phyloP scores from a whole-genome alignment of 371 early-diverging fungal species.

The Basidiobolus meristosporus region DNA sequence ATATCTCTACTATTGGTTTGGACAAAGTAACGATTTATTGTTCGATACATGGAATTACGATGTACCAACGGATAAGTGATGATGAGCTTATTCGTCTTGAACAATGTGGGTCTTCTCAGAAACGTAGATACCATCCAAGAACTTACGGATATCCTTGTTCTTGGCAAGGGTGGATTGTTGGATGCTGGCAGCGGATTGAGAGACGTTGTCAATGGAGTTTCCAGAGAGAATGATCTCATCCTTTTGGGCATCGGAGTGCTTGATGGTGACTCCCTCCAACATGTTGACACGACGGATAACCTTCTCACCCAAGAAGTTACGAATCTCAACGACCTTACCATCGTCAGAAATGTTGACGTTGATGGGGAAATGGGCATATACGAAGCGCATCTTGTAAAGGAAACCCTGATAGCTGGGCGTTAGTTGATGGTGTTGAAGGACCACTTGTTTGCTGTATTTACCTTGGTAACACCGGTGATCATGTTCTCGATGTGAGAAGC shows the following conservation, averaged over 20 bases:
- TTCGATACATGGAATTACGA: too few relatives aligned
- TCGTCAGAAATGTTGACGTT: slow-evolving; percentile 81
- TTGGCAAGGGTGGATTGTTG: slow-evolving; percentile 71
- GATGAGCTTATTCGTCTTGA: too few relatives aligned
- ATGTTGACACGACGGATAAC: slow-evolving; percentile 74
- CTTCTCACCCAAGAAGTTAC: slow-evolving; percentile 99
- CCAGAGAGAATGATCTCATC: slow-evolving; percentile 94
- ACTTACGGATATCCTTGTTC: slow-evolving; percentile 98
- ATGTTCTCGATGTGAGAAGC: slow-evolving; percentile 94
- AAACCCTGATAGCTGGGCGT: slow-evolving; percentile 42
- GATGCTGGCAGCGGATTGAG: slow-evolving; percentile 84
- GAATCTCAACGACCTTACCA: slow-evolving; percentile 82
- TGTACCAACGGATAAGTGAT: too few relatives aligned
- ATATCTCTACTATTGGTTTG: too few relatives aligned
- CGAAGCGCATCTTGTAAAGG: slow-evolving; percentile 98
- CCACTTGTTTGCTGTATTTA: too few relatives aligned
- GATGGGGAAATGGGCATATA: slow-evolving; percentile 99
- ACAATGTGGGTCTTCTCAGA: slow-evolving; percentile 30
- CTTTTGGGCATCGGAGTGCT: slow-evolving; percentile 75
- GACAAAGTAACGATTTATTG: too few relatives aligned
- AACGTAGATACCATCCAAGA: slow-evolving; percentile 99
- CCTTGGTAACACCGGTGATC: slow-evolving; percentile 88
- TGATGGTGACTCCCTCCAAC: slow-evolving; percentile 82
- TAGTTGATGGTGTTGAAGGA: too few relatives aligned
- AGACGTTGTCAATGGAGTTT: slow-evolving; percentile 93